Base-by-base conservation (phyloP, 352 stramenopile genomes). In the Hyaloperonospora brassicae region DNA sequence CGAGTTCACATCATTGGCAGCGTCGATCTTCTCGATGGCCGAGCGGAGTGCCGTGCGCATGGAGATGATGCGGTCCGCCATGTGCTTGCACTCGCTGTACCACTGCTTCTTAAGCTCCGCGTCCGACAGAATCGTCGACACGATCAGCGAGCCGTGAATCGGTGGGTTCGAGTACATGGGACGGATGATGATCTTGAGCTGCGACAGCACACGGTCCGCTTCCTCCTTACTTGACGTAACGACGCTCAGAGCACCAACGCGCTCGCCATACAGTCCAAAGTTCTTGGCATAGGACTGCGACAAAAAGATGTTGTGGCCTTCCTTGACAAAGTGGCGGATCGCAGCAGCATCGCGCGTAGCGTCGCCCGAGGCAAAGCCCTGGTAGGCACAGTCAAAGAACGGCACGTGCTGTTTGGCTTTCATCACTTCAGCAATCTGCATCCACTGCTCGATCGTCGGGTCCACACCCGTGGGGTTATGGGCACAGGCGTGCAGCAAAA, bases 221-320 rank as follows among this genome's bases (percentile, higher is more conserved):
- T 99, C 97, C 25, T 99, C 97, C 39, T 86, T 73, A 68, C 88
- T 76, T 50, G 75, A 72, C 23, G 86, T 96, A 49, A 99, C 96
- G 25, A 98, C 82, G 34, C 87, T 98, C 47, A 99, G 77, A 25
- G 95, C 90, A 45, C 97, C 97, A 23, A 99, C 89, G 64, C 97
- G 81, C 70, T 99, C 95, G 51, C 97, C 97, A 77, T 99, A 99
- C 10, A 99, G 86, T 55, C 97, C 97, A 72, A 99, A 99, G 89
- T 99, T 99, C 83, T 99, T 99, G 40, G 96, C 97, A 74, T 98
- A 99, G 64, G 88, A 98, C 84, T 99, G 97, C 35, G 93, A 92
- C 49, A 99, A 72, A 13, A 97, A 70, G 66, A 99, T 84, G 56
- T 97, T 91, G 79, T 99, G 96, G 30, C 97, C 97, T 54, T 99